Conservation (phyloP, 2,329 filamentous ascomycete species). For the Coniochaeta sp. region DNA sequence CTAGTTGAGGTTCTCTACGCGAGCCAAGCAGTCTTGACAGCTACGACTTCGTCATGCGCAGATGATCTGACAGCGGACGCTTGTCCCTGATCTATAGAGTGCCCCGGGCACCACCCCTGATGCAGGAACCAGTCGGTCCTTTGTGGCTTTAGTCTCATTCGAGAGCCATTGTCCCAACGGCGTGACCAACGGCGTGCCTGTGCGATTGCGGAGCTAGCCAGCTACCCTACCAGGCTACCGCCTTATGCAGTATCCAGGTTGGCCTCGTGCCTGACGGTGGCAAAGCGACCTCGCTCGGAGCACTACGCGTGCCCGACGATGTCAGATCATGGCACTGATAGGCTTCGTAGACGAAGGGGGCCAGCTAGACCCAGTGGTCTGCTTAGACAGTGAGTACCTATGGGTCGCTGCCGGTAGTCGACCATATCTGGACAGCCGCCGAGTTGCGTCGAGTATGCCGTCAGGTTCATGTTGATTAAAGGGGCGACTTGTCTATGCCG, state of each 20-base stretch:
- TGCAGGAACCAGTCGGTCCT: conserved; percentile 1
- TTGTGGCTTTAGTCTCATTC: neutral
- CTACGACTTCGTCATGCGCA: neutral
- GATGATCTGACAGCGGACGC: neutral
- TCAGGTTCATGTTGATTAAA: neutral
- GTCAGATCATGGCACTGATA: neutral
- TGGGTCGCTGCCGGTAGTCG: neutral
- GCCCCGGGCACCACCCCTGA: neutral
- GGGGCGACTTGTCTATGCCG: neutral
- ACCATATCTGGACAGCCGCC: neutral
- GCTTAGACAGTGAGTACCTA: neutral
- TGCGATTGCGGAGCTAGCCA: neutral
- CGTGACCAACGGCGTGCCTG: neutral
- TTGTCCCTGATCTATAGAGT: neutral
- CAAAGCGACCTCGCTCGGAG: neutral
- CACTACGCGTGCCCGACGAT: neutral
- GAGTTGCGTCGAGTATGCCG: neutral
- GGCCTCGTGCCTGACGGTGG: neutral
- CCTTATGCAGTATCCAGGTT: neutral
- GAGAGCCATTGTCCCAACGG: too few species aligned
- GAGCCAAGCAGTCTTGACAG: neutral
- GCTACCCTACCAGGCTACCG: neutral
- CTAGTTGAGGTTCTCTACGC: neutral
- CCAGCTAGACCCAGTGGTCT: neutral
- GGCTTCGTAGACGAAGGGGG: neutral